Base-by-base conservation (phyloP, 306 rosid genomes). In the Gastrolobium bilobum region DNA sequence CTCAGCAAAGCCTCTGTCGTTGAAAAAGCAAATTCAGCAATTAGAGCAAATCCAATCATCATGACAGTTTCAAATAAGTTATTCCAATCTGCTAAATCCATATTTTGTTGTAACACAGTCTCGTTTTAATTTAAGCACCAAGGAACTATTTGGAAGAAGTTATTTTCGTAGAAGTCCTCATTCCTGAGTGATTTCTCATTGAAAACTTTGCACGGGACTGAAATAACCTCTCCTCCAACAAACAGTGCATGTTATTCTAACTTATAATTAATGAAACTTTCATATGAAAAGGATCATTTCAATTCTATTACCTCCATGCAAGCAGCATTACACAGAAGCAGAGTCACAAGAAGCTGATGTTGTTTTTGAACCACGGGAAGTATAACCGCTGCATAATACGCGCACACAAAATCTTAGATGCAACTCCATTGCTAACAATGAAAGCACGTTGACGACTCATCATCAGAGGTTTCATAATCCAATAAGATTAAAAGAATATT, bases 281-380 rank as follows among this genome's bases (percentile, higher is more conserved):
- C 0, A 26, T 13, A 57, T 2, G 37, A 65, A 48, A 50, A 35
- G 2, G 34, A 54, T 53, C 67, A 63, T 26, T 6, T 31, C 39
- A 54, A 75, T 75, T 37, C 33, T 76, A 82, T 78, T 73, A 95
- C 99, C 88, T 95, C 99, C 99, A 95, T 95, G 53, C 98, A 70
- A 71, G 70, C 88, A 46, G 98, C 99, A 85, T 95, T 95, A 64
- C 98, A 95, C 52, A 95, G 87, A 71, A 95, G 99, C 87, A 95
- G 80, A 74, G 99, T 95, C 57, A 95, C 98, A 2, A 95, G 94
- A 53, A 95, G 97, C 87, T 89, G 98, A 68, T 95, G 99, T 81
- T 95, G 99, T 88, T 95, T 95, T 62, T 93, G 89, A 82, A 95
- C 99, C 59, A 95, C 99, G 0, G 99, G 99, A 62, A 95, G 87